These are phyloP conservation scores for Microthlaspi erraticum DNA, from an alignment of 345 rosid genomes.

Conservation along the genomic window DNA sequence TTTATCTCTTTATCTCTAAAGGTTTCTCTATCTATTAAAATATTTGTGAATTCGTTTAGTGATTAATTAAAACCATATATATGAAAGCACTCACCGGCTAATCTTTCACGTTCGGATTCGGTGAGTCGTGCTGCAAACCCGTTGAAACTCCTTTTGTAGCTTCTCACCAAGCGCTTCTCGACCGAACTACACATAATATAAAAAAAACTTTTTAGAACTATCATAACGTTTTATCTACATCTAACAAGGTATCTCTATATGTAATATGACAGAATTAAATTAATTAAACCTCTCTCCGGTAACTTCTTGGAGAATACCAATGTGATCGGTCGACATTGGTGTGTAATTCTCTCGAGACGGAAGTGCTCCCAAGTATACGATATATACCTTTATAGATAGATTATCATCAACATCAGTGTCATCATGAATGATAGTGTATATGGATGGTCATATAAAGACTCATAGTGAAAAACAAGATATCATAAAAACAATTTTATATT, in stretches of 20 bases:
- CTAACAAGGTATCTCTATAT: too few species aligned
- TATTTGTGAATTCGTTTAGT: too few species aligned
- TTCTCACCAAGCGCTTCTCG: slow-evolving; percentile 47
- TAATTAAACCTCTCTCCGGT: slow-evolving; percentile 26
- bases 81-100: slow-evolving; percentile 46
- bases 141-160: slow-evolving; percentile 61
- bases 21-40: too few species aligned
- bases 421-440: neutral
- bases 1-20: too few species aligned
- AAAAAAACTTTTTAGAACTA: neutral
- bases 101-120: slow-evolving; percentile 45
- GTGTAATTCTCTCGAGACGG: slow-evolving; percentile 24
- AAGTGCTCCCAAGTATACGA: slow-evolving; percentile 37
- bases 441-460: neutral
- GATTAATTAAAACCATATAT: too few species aligned
- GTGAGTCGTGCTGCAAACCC: slow-evolving; percentile 61
- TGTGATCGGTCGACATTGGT: slow-evolving; percentile 37
- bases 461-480: neutral
- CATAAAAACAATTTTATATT: too few species aligned
- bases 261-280: too few species aligned
- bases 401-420: neutral
- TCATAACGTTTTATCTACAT: neutral
- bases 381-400: slow-evolving; percentile 18
- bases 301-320: slow-evolving; percentile 44
- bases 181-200: slow-evolving; percentile 29